Evolutionary conservation across 2,329 filamentous ascomycete species (phyloP).

Genomic region (Chrysoporthe deuterocubensis): DNA sequence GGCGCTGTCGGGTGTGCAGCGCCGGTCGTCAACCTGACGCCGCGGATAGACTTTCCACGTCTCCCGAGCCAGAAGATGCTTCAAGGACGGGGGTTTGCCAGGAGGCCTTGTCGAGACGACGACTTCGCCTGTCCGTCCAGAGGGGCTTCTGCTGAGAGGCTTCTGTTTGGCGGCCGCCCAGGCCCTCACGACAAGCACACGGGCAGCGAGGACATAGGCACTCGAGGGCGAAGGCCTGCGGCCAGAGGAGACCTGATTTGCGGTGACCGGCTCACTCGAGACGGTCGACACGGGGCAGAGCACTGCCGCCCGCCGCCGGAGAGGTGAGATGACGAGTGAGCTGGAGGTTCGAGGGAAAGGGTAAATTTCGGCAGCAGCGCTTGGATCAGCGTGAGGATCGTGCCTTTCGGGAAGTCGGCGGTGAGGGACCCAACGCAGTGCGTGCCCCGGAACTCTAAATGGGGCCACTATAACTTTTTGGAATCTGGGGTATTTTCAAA

Average conservation of each 20-base stretch:
- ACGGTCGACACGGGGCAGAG: background rate
- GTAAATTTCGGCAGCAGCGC: conserved; percentile 23
- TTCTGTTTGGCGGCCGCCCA: background rate
- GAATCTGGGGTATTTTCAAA: background rate
- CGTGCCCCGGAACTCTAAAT: background rate
- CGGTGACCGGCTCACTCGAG: background rate
- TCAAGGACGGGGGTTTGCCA: background rate
- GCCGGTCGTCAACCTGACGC: background rate
- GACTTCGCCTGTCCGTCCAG: background rate
- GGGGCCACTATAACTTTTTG: background rate
- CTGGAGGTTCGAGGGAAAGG: conserved; percentile 19
- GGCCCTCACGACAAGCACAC: background rate
- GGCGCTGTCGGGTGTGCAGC: background rate
- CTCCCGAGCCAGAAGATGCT: background rate
- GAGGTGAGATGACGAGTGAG: background rate
- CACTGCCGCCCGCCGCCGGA: background rate
- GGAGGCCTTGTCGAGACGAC: background rate
- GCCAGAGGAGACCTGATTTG: background rate
- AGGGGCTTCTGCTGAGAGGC: no score
- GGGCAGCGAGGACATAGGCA: background rate
- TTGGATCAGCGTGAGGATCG: conserved; percentile 25
- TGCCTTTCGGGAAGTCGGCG: conserved; percentile 24
- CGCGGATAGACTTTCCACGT: background rate
- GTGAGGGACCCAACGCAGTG: conserved; percentile 19
- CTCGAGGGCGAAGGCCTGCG: background rate